Conservation (phyloP, 2,329 filamentous ascomycete species). For the Alternaria novae-zelandiae region DNA sequence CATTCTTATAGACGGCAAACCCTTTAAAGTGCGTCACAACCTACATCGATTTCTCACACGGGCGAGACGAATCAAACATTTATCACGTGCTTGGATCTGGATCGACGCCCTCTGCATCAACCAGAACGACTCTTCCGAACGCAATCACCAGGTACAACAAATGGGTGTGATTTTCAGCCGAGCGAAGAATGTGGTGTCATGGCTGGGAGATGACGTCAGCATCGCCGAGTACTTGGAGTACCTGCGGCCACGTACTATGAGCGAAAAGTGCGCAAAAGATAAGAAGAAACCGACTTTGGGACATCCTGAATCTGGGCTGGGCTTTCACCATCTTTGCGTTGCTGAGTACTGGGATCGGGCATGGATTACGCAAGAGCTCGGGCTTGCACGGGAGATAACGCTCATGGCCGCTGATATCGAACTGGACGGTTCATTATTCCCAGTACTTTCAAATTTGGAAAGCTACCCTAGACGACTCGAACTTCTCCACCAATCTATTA, state of each 20-base stretch:
- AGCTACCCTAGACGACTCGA: background rate
- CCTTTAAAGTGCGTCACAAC: constrained; percentile 2
- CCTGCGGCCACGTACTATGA: background rate
- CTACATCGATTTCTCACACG: constrained; percentile 3
- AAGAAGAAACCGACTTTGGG: background rate
- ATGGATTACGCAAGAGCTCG: constrained; percentile 7
- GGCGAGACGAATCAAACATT: background rate
- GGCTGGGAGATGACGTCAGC: background rate
- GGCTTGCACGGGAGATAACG: background rate
- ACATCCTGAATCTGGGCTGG: background rate
- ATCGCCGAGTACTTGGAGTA: background rate
- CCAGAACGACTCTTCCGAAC: constrained; percentile 1
- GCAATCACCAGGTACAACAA: background rate
- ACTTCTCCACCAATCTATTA: background rate
- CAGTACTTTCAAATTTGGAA: accelerated
- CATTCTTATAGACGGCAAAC: background rate
- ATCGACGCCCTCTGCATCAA: constrained; percentile 12
- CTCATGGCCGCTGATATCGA: background rate
- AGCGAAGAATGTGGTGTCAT: background rate
- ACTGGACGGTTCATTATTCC: background rate
- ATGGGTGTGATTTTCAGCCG: background rate
- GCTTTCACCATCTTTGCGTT: background rate
- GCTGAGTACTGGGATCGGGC: constrained; percentile 6
- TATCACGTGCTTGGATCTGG: background rate
- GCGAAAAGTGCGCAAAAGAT: background rate